These are phyloP conservation scores for Annulohypoxylon truncatum DNA, from an alignment of 2,329 filamentous ascomycete species.

Conservation along the genomic window DNA sequence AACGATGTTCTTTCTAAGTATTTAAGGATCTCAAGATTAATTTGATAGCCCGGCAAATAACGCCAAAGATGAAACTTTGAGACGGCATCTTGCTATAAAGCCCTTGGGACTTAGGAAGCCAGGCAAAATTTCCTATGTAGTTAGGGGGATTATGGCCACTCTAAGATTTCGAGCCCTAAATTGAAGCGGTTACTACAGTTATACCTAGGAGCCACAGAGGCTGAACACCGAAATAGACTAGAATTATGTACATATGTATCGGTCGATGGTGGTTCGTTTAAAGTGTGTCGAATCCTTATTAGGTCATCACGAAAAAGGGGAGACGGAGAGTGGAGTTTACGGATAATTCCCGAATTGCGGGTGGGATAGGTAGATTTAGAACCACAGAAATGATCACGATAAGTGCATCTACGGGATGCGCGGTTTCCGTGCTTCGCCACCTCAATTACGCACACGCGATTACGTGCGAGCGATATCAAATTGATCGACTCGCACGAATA, in stretches of 20 bases:
- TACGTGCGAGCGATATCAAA: conserved; percentile 1
- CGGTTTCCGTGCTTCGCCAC: conserved; percentile 4
- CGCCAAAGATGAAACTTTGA: no score
- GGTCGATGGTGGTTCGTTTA: background rate
- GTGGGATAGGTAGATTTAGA: background rate
- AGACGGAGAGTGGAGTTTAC: background rate
- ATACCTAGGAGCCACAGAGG: background rate
- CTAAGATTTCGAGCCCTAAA: background rate
- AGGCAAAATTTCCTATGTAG: no score
- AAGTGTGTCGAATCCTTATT: background rate
- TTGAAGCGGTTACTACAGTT: background rate
- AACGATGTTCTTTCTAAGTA: no score
- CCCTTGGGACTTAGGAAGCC: no score
- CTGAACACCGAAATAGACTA: background rate
- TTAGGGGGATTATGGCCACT: background rate
- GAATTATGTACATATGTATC: background rate
- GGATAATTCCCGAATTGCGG: background rate
- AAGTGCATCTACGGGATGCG: background rate
- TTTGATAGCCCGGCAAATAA: no score
- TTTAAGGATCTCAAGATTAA: no score
- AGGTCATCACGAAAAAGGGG: background rate
- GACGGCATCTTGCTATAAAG: no score
- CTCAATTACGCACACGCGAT: conserved; percentile 3
- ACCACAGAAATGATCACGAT: background rate
- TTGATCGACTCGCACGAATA: background rate